Conservation (phyloP, 805 yeast genomes). For the Cyberlindnera sargentensis region DNA sequence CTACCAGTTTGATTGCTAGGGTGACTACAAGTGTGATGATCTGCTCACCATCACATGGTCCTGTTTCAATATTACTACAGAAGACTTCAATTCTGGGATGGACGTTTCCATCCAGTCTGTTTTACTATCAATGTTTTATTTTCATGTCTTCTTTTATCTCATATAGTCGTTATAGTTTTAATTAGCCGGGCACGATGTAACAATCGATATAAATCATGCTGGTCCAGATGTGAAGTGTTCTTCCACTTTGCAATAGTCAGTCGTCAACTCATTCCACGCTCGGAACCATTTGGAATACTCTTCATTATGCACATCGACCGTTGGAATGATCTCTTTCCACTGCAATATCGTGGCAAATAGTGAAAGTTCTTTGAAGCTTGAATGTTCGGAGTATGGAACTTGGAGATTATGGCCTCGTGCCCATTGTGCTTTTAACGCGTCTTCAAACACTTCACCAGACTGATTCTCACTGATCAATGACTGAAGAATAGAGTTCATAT, state of each 20-base stretch:
- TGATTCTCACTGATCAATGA: background rate
- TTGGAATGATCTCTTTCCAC: constrained; percentile 59
- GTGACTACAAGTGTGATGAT: too few relatives aligned
- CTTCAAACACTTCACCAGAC: constrained; percentile 1
- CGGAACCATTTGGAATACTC: constrained; percentile 19
- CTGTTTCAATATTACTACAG: too few relatives aligned
- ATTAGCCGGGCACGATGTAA: too few relatives aligned
- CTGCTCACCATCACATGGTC: too few relatives aligned
- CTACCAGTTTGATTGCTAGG: too few relatives aligned
- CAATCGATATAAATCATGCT: too few relatives aligned
- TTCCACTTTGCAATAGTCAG: constrained; percentile 6
- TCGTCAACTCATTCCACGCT: constrained; percentile 10
- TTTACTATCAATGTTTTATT: too few relatives aligned
- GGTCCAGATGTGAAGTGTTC: constrained; percentile 4
- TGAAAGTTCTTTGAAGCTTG: constrained; percentile 76
- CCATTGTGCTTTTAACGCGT: constrained; percentile 8
- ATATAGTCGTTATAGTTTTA: too few relatives aligned
- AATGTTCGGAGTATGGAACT: constrained; percentile 92
- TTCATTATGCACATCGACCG: constrained; percentile 48
- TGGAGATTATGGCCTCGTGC: constrained; percentile 24
- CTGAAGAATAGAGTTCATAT: background rate
- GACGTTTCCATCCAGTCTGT: too few relatives aligned
- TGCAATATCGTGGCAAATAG: constrained; percentile 51
- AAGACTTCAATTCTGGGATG: too few relatives aligned
- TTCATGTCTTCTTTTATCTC: too few relatives aligned